Evolutionary conservation across 768 basidiomycete genomes (phyloP).

Genomic region (Porphyrellus cyaneotinctus): DNA sequence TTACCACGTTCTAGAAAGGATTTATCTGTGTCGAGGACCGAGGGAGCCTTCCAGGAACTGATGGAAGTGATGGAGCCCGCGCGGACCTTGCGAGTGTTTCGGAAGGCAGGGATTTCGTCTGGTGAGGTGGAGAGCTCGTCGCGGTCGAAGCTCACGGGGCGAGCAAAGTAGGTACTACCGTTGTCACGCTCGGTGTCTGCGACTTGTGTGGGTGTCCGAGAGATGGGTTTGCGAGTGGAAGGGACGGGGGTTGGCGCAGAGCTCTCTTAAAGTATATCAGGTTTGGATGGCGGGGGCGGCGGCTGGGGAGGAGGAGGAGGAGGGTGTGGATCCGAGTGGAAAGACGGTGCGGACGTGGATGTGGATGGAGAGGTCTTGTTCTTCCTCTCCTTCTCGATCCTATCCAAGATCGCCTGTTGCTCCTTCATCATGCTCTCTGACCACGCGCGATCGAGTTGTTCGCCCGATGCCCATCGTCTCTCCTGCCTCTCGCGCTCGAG

Average conservation of each 20-base stretch:
- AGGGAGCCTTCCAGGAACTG: conserved; percentile 27
- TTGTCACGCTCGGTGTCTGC: conserved; percentile 25
- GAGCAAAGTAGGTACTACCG: conserved; percentile 14
- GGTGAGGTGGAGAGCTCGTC: conserved; percentile 18
- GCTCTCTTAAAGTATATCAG: conserved; percentile 8
- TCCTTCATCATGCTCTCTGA: conserved; percentile 33
- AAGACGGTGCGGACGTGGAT: background rate
- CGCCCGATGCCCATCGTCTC: conserved; percentile 45
- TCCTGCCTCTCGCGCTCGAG: conserved; percentile 48
- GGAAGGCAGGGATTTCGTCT: conserved; percentile 17
- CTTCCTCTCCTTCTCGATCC: conserved; percentile 40
- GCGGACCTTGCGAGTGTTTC: conserved; percentile 19
- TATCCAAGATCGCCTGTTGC: conserved; percentile 46
- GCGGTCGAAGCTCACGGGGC: conserved; percentile 11
- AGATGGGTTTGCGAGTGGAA: conserved; percentile 9
- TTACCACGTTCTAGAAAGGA: conserved; percentile 20
- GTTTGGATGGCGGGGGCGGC: background rate
- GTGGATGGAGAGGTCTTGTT: conserved; percentile 8
- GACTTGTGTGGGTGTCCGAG: conserved; percentile 17
- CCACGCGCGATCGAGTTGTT: conserved; percentile 32
- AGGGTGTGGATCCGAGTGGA: background rate
- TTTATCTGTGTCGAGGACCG: conserved; percentile 22
- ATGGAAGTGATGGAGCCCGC: conserved; percentile 27
- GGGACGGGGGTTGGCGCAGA: conserved; percentile 4
- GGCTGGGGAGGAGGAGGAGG: background rate